Conservation (phyloP, 345 rosid genomes). For the Euphorbia lathyris region DNA sequence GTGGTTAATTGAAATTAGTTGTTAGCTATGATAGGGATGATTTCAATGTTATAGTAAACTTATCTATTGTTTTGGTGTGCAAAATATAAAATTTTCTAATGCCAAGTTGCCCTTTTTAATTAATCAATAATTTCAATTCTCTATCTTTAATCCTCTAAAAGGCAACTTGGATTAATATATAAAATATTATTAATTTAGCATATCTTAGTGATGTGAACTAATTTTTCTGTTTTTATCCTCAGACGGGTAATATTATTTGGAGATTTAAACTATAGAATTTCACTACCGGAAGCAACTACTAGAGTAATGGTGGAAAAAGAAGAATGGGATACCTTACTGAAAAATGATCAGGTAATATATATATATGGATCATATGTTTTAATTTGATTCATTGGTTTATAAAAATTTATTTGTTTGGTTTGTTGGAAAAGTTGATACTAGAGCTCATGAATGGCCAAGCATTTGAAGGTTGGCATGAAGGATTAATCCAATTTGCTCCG, state of each 20-base stretch:
- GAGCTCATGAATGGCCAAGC: constrained; percentile 55
- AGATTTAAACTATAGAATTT: constrained; percentile 78
- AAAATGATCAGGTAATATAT: constrained; percentile 68
- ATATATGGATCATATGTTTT: too few species aligned
- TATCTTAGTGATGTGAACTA: constrained; percentile 26
- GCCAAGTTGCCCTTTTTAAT: constrained; percentile 25
- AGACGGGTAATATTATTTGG: constrained; percentile 70
- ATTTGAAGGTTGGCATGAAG: constrained; percentile 70
- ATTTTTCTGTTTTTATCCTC: constrained; percentile 17
- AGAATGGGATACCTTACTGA: constrained; percentile 56
- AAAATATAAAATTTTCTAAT: not conserved
- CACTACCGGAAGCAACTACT: constrained; percentile 57
- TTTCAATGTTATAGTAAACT: constrained; percentile 7
- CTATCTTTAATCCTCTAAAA: not conserved
- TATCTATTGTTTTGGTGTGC: not conserved
- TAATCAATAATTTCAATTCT: constrained; percentile 4
- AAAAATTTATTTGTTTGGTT: not conserved
- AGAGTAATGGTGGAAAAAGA: constrained; percentile 47
- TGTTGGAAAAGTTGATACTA: constrained; percentile 45
- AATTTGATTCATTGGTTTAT: not conserved
- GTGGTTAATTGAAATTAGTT: constrained; percentile 9
- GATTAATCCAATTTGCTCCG: constrained; percentile 58
- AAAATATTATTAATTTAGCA: not conserved
- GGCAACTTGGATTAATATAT: constrained; percentile 10
- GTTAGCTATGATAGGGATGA: constrained; percentile 10